phyloP scores from a whole-genome alignment of 257 asterid species.

The Forsythia viridissima region DNA sequence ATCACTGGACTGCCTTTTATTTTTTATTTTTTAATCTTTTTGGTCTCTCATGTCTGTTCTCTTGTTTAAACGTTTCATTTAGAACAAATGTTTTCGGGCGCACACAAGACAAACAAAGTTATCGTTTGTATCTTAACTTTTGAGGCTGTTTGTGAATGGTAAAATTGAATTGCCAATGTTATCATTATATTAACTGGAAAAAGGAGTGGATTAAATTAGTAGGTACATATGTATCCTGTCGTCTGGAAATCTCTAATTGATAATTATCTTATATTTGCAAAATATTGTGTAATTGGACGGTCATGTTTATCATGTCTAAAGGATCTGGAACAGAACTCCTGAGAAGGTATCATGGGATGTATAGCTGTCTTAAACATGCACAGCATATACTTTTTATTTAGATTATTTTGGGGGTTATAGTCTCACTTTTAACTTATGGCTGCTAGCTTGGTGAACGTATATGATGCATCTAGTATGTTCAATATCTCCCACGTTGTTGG shows the following conservation, averaged over 20 bases:
- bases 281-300: background rate
- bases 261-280: background rate
- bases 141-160: background rate
- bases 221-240: background rate
- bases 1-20: background rate
- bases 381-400: background rate
- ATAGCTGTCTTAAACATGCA: background rate
- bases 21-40: no score
- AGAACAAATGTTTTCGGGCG: background rate
- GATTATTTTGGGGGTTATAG: background rate
- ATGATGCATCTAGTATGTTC: constrained; percentile 5
- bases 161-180: background rate
- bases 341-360: background rate
- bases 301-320: background rate
- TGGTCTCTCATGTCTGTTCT: background rate
- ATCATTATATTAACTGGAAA: background rate
- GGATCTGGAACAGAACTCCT: background rate
- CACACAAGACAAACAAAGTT: background rate
- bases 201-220: background rate
- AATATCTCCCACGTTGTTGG: constrained; percentile 1
- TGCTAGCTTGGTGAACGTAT: constrained; percentile 46
- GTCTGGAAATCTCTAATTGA: background rate
- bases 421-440: constrained; percentile 40
- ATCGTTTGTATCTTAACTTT: background rate
- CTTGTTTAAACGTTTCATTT: background rate